phyloP scores from a whole-genome alignment of 257 asterid species.

The Nicotiana sylvestris region DNA sequence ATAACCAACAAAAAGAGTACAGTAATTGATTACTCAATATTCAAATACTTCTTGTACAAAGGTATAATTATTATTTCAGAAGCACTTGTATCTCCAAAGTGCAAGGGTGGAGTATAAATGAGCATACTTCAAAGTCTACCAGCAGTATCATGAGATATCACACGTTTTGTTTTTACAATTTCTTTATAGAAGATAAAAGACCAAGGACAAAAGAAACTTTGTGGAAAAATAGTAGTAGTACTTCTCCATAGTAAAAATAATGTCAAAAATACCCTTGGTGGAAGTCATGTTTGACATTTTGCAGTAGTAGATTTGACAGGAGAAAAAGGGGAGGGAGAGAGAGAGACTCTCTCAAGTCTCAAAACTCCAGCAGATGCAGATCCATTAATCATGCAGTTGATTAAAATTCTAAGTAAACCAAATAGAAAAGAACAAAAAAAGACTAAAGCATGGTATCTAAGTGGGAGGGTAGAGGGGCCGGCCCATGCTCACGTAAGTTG shows the following conservation, averaged over 20 bases:
- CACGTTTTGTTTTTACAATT: constrained; percentile 6
- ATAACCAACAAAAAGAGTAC: background rate
- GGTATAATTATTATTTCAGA: background rate
- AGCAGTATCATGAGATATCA: constrained; percentile 30
- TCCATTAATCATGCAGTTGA: background rate
- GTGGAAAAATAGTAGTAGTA: background rate
- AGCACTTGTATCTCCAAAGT: constrained; percentile 13
- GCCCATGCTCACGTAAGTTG: background rate
- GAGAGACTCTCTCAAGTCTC: background rate
- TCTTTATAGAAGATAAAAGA: background rate
- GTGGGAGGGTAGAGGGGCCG: background rate
- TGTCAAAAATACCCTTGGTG: background rate
- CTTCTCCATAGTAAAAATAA: background rate
- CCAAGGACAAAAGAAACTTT: background rate
- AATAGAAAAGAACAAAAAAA: background rate
- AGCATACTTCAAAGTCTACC: constrained; percentile 7
- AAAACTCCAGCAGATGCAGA: too few relatives aligned
- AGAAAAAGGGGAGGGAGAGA: background rate
- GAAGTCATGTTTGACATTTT: background rate
- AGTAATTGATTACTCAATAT: constrained; percentile 1
- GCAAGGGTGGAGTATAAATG: constrained; percentile 28
- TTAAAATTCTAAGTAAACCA: background rate
- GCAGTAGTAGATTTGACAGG: background rate
- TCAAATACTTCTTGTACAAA: background rate
- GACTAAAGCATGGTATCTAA: background rate